These are phyloP conservation scores for Trametes pubescens DNA, from an alignment of 1,284 basidiomycete species.

Conservation along the genomic window DNA sequence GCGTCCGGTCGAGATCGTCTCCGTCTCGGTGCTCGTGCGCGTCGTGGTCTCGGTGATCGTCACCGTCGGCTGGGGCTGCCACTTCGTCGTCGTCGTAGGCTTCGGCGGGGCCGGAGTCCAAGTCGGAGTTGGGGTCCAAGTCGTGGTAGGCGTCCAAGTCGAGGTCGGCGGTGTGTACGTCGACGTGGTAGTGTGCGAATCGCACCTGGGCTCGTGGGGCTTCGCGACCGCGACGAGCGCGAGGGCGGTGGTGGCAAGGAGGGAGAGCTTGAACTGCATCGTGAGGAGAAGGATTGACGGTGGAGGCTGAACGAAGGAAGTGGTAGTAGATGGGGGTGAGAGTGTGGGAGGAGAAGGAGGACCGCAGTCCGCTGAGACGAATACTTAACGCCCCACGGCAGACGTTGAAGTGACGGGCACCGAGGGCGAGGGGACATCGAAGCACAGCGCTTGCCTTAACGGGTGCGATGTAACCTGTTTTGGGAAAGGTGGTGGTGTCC, in stretches of 20 bases:
- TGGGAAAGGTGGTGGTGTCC: neutral
- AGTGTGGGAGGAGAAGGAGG: neutral
- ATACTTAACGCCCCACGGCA: neutral
- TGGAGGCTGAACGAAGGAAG: neutral
- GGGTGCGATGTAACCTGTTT: neutral
- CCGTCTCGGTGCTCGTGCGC: constrained; percentile 5
- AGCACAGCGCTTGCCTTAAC: constrained; percentile 16
- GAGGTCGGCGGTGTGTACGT: constrained; percentile 5
- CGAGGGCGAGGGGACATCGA: neutral
- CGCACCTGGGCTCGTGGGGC: constrained; percentile 14
- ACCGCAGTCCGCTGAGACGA: neutral
- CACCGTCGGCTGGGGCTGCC: constrained; percentile 15
- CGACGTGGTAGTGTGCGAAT: constrained; percentile 14
- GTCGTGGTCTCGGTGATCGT: constrained; percentile 18
- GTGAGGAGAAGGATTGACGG: neutral
- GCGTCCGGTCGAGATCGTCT: constrained; percentile 6
- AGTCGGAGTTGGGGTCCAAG: neutral
- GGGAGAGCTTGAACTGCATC: constrained; percentile 23
- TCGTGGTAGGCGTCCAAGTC: constrained; percentile 4
- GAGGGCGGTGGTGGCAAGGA: constrained; percentile 18
- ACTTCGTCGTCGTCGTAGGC: constrained; percentile 12
- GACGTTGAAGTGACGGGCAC: neutral
- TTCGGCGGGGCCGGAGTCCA: constrained; percentile 1
- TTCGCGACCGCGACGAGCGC: constrained; percentile 23
- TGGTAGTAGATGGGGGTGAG: neutral